Evolutionary conservation across 805 yeast species (phyloP), one percentile per base, ranked within the genome.

Genomic region (fission yeast (Schizosaccharomyces pombe)): DNA sequence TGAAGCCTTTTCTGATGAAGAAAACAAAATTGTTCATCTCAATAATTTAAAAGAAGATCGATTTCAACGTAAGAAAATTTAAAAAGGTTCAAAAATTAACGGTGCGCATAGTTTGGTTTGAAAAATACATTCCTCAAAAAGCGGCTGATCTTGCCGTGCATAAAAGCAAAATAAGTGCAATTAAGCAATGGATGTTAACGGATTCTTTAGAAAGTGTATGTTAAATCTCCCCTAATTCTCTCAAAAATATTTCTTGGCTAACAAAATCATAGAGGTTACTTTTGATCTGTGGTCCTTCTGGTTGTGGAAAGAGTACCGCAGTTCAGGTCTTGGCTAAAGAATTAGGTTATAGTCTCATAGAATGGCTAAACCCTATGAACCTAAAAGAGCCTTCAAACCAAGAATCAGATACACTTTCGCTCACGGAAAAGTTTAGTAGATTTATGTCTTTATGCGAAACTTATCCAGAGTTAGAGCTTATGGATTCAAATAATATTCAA

Each of bases 101-200:
- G n/a, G n/a, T n/a, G n/a, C n/a, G n/a, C n/a, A n/a, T n/a, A 8
- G 16, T 49, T 29, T 49, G 53, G 53, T 19, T 28, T 19, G 53
- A 49, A 5, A 49, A 32, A n/a, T 49, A 24, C 16, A 19, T n/a
- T 9, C 53, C 53, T 30, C n/a, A 24, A 49, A 5, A 16, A 28
- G n/a, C 39, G 11, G n/a, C 33, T 19, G 53, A 49, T n/a, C 39
- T 49, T n/a, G 53, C 53, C 31, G 53, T 49, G 14, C 34, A 49
- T 30, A 49, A 49, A 30, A 37, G 33, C 11, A 49, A 49, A n/a
- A 24, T 49, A 6, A 32, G 14, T 32, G 34, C 39, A 14, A 28
- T 49, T 5, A 34, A 37, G 30, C 24, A 32, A 8, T 49, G 53
- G 53, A 49, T 49, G 53, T 5, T 28, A 43, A 43, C 6, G 4